Evolutionary conservation across 768 basidiomycete genomes (phyloP), one percentile per base, ranked within the genome.

Genomic region (Amanita molliuscula): DNA sequence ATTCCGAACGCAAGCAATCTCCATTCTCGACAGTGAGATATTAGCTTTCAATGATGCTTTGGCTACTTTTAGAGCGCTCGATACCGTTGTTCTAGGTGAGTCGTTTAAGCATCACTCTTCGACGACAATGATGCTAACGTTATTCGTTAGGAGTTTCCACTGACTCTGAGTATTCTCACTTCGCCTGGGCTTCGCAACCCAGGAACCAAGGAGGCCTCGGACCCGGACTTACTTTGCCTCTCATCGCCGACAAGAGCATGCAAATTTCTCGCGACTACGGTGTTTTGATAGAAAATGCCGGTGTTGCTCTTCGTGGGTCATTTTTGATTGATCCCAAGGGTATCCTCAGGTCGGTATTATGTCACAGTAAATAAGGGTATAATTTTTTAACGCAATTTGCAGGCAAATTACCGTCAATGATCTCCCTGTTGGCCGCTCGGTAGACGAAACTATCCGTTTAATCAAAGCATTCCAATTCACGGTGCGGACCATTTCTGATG

Each of bases 391-490:
- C 18, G 20, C n/a, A 18, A 51, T n/a, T 45, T 15, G 16, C 37
- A 86, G 84, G 54, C 84, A 89, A 73, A 84, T 88, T 57, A 90
- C 88, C 48, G 73, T 95, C 54, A 95, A 95, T 62, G 93, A 96
- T 65, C 77, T 94, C 35, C 89, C 92, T 11, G 91, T 95, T 44
- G 93, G 93, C n/a, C 87, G 93, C 47, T 92, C 89, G 2, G 92
- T 95, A 48, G 91, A 92, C 33, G 93, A 96, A 71, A 93, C 92
- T 1, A 57, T 93, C 47, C 85, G 93, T 52, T 80, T 96, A 44
- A 71, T 96, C 68, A 82, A 94, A 67, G 93, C 93, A 18, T 93
- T 95, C 84, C 91, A 94, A 61, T 91, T 86, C 66, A 81, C 80
- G 10, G 87, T 88, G 61, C 36, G 81, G 33, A 10, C 70, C 23